Conservation (phyloP, 2,329 filamentous ascomycete species). For the Tolypocladium endophyticum region DNA sequence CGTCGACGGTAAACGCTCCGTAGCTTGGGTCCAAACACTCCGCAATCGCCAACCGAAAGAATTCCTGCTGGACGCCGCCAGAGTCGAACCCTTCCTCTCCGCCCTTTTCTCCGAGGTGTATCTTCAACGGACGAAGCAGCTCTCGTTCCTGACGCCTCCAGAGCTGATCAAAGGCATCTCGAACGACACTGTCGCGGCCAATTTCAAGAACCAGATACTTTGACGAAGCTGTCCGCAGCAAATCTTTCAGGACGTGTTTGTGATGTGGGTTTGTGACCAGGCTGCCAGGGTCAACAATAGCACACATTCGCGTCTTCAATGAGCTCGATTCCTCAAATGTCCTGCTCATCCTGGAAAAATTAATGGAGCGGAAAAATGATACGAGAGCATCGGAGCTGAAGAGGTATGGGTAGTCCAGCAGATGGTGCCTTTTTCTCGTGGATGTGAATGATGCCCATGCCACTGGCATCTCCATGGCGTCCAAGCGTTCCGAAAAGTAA, state of each 20-base stretch:
- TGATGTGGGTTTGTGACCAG: constrained; percentile 47
- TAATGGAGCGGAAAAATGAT: constrained; percentile 78
- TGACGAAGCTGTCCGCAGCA: constrained; percentile 55
- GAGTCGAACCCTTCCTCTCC: constrained; percentile 89
- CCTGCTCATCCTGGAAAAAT: constrained; percentile 76
- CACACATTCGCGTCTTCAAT: constrained; percentile 43
- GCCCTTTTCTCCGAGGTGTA: constrained; percentile 70
- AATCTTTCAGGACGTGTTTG: constrained; percentile 49
- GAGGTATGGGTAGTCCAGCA: constrained; percentile 72
- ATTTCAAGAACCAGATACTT: constrained; percentile 64
- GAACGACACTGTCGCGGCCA: constrained; percentile 54
- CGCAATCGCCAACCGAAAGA: constrained; percentile 75
- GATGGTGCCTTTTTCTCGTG: constrained; percentile 55
- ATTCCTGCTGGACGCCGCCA: constrained; percentile 92
- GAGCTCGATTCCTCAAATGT: constrained; percentile 61
- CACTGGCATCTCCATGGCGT: constrained; percentile 63
- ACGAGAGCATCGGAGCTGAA: constrained; percentile 66
- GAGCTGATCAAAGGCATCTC: constrained; percentile 75
- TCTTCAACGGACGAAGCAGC: constrained; percentile 74
- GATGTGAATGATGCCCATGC: constrained; percentile 55
- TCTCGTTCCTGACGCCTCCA: constrained; percentile 80
- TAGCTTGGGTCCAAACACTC: constrained; percentile 70
- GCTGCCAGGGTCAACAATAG: constrained; percentile 41
- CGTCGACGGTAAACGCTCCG: constrained; percentile 71
- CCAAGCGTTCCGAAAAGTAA: constrained; percentile 65